Conservation (phyloP, 108 stramenopile species). For the Skeletonema menzelii region DNA sequence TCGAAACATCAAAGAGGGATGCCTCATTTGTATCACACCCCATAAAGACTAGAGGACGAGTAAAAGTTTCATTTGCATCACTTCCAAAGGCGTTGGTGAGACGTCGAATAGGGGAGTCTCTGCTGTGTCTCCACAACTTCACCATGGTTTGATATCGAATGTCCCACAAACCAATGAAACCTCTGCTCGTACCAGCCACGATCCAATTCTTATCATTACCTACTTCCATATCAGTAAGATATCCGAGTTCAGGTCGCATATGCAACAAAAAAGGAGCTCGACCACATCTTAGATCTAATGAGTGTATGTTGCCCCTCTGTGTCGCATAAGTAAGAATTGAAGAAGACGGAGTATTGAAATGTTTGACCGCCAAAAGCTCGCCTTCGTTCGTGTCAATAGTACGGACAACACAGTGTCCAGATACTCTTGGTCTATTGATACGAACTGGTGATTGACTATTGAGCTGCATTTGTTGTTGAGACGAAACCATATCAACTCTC, state of each 20-base stretch:
- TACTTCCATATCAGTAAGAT: constrained; percentile 81
- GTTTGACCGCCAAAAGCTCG: constrained; percentile 84
- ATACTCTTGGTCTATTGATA: constrained; percentile 51
- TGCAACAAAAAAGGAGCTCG: constrained; percentile 78
- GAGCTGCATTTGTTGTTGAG: constrained; percentile 28
- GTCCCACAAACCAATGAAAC: constrained; percentile 76
- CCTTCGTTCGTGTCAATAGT: constrained; percentile 74
- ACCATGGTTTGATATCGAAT: constrained; percentile 78
- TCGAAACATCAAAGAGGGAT: constrained; percentile 86
- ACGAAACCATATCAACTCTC: constrained; percentile 73
- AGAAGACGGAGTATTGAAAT: constrained; percentile 87
- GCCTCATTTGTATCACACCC: constrained; percentile 90
- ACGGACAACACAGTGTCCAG: constrained; percentile 59
- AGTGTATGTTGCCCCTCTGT: constrained; percentile 76
- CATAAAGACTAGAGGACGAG: constrained; percentile 84
- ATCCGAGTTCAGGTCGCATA: constrained; percentile 85
- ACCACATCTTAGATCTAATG: constrained; percentile 76
- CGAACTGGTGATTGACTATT: neutral
- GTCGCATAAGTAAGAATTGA: constrained; percentile 87
- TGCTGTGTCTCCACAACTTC: constrained; percentile 90
- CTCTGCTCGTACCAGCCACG: constrained; percentile 79
- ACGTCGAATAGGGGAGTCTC: constrained; percentile 74
- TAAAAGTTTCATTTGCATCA: constrained; percentile 21
- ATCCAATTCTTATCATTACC: constrained; percentile 91
- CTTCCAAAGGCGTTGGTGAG: constrained; percentile 80